These are phyloP conservation scores for Penicillium italicum DNA, from an alignment of 2,329 filamentous ascomycete species.

Conservation along the genomic window DNA sequence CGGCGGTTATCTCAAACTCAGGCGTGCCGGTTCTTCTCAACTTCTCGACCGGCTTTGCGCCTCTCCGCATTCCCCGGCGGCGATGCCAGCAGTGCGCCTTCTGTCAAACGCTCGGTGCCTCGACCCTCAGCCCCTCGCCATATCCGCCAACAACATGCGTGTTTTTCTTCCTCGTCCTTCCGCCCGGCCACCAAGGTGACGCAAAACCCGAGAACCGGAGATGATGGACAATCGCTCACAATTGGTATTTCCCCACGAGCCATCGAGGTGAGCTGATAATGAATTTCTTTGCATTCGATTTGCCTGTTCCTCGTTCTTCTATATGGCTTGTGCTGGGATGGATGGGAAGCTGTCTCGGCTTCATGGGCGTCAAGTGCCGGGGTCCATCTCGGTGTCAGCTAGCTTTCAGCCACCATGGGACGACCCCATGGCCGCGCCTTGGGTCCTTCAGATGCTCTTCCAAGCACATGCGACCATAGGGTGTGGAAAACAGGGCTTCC, in stretches of 20 bases:
- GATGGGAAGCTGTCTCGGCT: not conserved
- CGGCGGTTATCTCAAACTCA: conserved; percentile 25
- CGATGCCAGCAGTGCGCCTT: conserved; percentile 8
- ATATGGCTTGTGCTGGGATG: not conserved
- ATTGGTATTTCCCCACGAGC: conserved; percentile 82
- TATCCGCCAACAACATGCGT: conserved; percentile 24
- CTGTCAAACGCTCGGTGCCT: not conserved
- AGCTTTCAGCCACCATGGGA: not conserved
- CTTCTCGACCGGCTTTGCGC: conserved; percentile 21
- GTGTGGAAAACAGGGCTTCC: conserved; percentile 48
- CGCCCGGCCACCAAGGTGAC: conserved; percentile 43
- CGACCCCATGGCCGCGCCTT: conserved; percentile 9
- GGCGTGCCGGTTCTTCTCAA: conserved; percentile 21
- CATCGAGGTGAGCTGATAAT: conserved; percentile 58
- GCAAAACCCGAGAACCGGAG: conserved; percentile 71
- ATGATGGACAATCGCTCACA: conserved; percentile 77
- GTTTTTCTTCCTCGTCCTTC: conserved; percentile 35
- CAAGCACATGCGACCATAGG: conserved; percentile 44
- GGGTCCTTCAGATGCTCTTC: not conserved
- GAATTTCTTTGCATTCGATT: not conserved
- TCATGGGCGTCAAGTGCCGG: not conserved
- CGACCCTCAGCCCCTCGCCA: not conserved
- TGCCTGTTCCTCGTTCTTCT: not conserved
- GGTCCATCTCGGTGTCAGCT: not conserved
- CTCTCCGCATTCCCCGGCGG: conserved; percentile 31